Percentiles rank a stretch among this genome's conserved stretches.
Conservation (phyloP, 2,329 filamentous ascomycete species). For the Pseudogymnoascus pannorum region DNA sequence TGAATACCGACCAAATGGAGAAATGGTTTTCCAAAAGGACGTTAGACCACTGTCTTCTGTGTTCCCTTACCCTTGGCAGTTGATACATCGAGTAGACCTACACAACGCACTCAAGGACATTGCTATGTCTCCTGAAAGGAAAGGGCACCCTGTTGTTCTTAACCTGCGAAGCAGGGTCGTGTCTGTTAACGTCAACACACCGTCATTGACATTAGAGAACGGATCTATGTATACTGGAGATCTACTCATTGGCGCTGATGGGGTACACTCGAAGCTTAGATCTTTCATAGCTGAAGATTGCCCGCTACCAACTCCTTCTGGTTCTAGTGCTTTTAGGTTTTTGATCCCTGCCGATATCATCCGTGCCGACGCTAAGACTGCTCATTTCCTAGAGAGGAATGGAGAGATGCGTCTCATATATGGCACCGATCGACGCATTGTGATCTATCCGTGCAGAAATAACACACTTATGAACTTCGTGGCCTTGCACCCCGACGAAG, state of each 20-base stretch:
- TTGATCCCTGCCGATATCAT: slow-evolving; percentile 15
- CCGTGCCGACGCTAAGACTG: slow-evolving; percentile 29
- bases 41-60: slow-evolving; percentile 29
- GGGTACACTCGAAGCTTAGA: slow-evolving; percentile 21
- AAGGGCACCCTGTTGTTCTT: slow-evolving; percentile 32
- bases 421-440: slow-evolving; percentile 33
- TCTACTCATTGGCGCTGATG: slow-evolving; percentile 33
- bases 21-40: slow-evolving; percentile 23
- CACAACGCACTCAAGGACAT: slow-evolving; percentile 31
- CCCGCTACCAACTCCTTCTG: neutral
- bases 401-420: slow-evolving; percentile 33
- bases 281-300: neutral
- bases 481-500: slow-evolving; percentile 40
- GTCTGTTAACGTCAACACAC: slow-evolving; percentile 35
- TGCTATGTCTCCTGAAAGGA: slow-evolving; percentile 29
- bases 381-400: slow-evolving; percentile 23
- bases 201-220: slow-evolving; percentile 32
- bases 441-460: slow-evolving; percentile 40
- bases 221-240: slow-evolving; percentile 28
- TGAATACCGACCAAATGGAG: slow-evolving; percentile 34
- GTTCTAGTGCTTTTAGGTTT: neutral
- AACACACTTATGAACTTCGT: slow-evolving; percentile 41
- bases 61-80: slow-evolving; percentile 38
- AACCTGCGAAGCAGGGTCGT: slow-evolving; percentile 37
- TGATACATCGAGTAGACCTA: slow-evolving; percentile 35